Conservation (phyloP, 768 basidiomycete species). For the Gautieria morchelliformis region DNA sequence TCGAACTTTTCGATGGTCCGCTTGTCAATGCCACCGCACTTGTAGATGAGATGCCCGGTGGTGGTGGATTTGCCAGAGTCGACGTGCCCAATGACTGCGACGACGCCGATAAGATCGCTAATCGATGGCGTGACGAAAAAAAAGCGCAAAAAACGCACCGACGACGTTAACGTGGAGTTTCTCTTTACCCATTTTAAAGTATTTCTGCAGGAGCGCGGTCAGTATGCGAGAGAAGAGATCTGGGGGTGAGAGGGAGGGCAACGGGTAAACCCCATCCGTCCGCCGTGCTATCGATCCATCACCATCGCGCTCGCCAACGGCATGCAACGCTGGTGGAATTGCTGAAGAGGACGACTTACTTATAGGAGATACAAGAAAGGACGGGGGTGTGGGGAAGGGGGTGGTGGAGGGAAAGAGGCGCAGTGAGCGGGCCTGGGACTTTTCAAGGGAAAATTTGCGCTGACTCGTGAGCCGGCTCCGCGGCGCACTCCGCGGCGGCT, state of each 20-base stretch:
- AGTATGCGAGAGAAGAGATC: slow-evolving; percentile 11
- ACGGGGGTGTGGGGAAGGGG: slow-evolving; percentile 23
- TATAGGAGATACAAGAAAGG: slow-evolving; percentile 20
- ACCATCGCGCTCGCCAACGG: neutral
- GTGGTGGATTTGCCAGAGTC: slow-evolving; percentile 99
- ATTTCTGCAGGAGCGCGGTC: slow-evolving; percentile 30
- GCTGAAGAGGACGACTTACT: slow-evolving; percentile 28
- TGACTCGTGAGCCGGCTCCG: neutral
- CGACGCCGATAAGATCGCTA: slow-evolving; percentile 15
- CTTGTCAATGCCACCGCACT: slow-evolving; percentile 99
- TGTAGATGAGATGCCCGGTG: slow-evolving; percentile 99
- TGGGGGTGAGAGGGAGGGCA: neutral
- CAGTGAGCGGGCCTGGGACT: neutral
- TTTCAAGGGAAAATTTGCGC: slow-evolving; percentile 6
- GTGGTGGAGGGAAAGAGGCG: slow-evolving; percentile 15
- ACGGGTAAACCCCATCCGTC: neutral
- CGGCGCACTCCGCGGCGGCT: slow-evolving; percentile 6
- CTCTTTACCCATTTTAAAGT: slow-evolving; percentile 87
- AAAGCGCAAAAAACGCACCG: slow-evolving; percentile 44
- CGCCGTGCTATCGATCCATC: slow-evolving; percentile 5
- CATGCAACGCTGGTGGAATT: neutral
- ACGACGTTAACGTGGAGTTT: slow-evolving; percentile 97
- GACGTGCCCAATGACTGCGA: slow-evolving; percentile 93
- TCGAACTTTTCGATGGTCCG: slow-evolving; percentile 99
- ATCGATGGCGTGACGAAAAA: slow-evolving; percentile 13